Evolutionary conservation across 2,329 filamentous ascomycete genomes (phyloP).

Genomic region (Penicillium brevicompactum): DNA sequence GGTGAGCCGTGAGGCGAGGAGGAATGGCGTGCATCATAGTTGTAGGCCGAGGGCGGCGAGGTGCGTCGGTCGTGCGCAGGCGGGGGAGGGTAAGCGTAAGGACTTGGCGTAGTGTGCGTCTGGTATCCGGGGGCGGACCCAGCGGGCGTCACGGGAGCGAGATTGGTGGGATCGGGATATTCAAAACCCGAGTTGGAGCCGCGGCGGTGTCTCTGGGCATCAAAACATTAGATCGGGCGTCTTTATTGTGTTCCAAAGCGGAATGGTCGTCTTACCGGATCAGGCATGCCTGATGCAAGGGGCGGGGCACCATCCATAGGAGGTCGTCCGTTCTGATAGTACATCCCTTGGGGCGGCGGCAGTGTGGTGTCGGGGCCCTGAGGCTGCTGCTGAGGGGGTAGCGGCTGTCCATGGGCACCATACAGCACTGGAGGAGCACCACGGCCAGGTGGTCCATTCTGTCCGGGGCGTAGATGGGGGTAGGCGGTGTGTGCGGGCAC

Average conservation of each 20-base stretch:
- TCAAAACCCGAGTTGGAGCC: slow-evolving; percentile 48
- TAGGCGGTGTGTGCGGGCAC: slow-evolving; percentile 72
- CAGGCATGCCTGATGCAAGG: slow-evolving; percentile 43
- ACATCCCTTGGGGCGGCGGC: slow-evolving; percentile 45
- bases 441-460: slow-evolving; percentile 38
- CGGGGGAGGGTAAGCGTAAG: slow-evolving; percentile 37
- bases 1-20: slow-evolving; percentile 47
- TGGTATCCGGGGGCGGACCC: slow-evolving; percentile 47
- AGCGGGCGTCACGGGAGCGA: slow-evolving; percentile 50
- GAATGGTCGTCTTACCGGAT: slow-evolving; percentile 48
- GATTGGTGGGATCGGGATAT: slow-evolving; percentile 50
- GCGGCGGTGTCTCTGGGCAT: slow-evolving; percentile 43
- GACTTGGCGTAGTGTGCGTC: slow-evolving; percentile 38
- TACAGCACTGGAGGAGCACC: slow-evolving; percentile 42
- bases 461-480: slow-evolving; percentile 49
- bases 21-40: slow-evolving; percentile 45
- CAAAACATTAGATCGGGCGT: slow-evolving; percentile 11
- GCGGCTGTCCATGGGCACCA: slow-evolving; percentile 53
- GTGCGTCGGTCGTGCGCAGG: slow-evolving; percentile 44
- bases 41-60: slow-evolving; percentile 48
- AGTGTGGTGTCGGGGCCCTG: slow-evolving; percentile 39
- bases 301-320: slow-evolving; percentile 34
- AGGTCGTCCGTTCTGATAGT: slow-evolving; percentile 39
- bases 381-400: slow-evolving; percentile 48
- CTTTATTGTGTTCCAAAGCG: slow-evolving; percentile 6